These are phyloP conservation scores for Bocquillonia castaneifolia DNA, from an alignment of 441 rosid genomes.

Conservation along the genomic window DNA sequence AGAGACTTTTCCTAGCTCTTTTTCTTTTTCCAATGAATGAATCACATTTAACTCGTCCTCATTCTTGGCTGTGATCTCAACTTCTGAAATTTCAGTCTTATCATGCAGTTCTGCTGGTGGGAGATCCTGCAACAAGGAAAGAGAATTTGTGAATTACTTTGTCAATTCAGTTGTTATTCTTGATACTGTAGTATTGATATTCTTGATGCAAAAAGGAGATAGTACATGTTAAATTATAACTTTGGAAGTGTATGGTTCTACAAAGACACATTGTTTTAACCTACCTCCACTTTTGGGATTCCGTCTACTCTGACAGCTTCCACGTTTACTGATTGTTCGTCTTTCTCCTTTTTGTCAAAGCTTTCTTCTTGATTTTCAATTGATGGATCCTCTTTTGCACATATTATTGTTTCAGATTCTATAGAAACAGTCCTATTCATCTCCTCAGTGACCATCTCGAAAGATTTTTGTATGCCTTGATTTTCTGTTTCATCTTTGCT, in stretches of 20 bases:
- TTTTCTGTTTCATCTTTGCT: conserved; percentile 22
- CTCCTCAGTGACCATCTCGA: conserved; percentile 6
- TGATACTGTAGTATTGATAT: not conserved
- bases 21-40: conserved; percentile 18
- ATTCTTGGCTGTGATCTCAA: conserved; percentile 22
- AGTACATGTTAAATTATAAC: not conserved
- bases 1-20: conserved; percentile 12
- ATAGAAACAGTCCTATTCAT: not conserved
- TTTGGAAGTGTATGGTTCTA: not conserved
- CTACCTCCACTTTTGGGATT: conserved; percentile 14
- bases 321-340: not conserved
- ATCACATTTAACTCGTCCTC: conserved; percentile 14
- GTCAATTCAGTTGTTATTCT: not conserved
- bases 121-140: conserved; percentile 23
- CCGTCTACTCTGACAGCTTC: not conserved
- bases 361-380: not conserved
- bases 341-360: not conserved
- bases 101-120: conserved; percentile 22
- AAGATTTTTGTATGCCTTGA: conserved; percentile 22
- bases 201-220: not conserved
- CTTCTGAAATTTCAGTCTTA: conserved; percentile 20
- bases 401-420: conserved; percentile 10
- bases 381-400: not conserved
- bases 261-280: conserved; percentile 1
- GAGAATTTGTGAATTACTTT: conserved; percentile 2